A percentile compares a stretch with the other conserved stretches of the same genome.
These are phyloP conservation scores for Myochromella boudieri DNA, from an alignment of 768 basidiomycete species.

Conservation along the genomic window DNA sequence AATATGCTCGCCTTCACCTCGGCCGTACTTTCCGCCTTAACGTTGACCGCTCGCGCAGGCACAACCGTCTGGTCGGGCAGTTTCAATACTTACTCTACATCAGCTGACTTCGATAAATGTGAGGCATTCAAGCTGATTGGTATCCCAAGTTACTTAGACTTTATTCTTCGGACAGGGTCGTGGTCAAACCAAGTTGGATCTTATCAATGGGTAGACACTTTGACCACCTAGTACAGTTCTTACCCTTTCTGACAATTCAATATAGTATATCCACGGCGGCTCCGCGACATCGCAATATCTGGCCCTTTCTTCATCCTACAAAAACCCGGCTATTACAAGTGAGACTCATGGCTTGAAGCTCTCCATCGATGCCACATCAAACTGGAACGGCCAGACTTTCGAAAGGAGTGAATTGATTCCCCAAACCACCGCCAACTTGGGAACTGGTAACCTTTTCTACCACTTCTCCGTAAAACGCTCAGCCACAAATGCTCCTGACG, in stretches of 20 bases:
- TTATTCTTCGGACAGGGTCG: slow-evolving; percentile 38
- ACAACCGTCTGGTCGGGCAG: slow-evolving; percentile 55
- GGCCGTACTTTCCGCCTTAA: slow-evolving; percentile 31
- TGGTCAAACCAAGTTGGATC: slow-evolving; percentile 54
- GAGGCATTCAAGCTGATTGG: slow-evolving; percentile 12
- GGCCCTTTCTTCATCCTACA: slow-evolving; percentile 46
- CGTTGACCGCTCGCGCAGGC: slow-evolving; percentile 41
- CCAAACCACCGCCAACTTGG: slow-evolving; percentile 52
- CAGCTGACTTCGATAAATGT: slow-evolving; percentile 55
- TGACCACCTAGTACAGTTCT: not conserved
- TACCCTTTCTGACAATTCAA: not conserved
- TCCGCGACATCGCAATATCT: slow-evolving; percentile 53
- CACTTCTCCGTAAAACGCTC: slow-evolving; percentile 58
- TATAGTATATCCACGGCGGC: slow-evolving; percentile 57
- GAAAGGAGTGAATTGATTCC: slow-evolving; percentile 44
- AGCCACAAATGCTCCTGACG: slow-evolving; percentile 51
- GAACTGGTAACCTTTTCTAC: slow-evolving; percentile 58
- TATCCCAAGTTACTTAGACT: not conserved
- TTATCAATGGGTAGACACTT: slow-evolving; percentile 52
- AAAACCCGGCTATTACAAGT: slow-evolving; percentile 55
- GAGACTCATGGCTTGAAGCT: slow-evolving; percentile 52
- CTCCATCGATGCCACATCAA: slow-evolving; percentile 53
- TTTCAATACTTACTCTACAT: slow-evolving; percentile 47
- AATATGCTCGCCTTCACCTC: slow-evolving; percentile 30
- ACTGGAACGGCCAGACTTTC: slow-evolving; percentile 58